These are phyloP conservation scores for Penicillium daleae DNA, from an alignment of 495 filamentous ascomycete species.

Conservation along the genomic window DNA sequence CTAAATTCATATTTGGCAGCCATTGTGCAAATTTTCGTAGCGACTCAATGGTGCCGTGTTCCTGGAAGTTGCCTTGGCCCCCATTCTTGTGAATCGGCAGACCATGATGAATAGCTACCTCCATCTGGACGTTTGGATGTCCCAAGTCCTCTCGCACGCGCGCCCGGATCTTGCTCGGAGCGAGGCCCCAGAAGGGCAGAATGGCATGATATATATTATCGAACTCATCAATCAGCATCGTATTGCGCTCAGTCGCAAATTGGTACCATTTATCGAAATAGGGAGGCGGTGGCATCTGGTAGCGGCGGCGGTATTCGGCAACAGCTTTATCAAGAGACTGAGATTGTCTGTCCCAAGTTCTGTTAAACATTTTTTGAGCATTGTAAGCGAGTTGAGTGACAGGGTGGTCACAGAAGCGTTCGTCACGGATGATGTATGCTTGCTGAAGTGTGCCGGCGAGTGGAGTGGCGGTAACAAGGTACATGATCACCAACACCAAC, in stretches of 20 bases:
- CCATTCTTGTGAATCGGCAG: neutral
- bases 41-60: too few relatives aligned
- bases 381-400: slow-evolving; percentile 10
- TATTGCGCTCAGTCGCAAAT: slow-evolving; percentile 57
- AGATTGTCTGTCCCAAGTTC: slow-evolving; percentile 11
- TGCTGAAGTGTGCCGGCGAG: too few relatives aligned
- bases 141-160: slow-evolving; percentile 20
- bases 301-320: slow-evolving; percentile 57
- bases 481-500: too few relatives aligned
- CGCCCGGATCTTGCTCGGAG: slow-evolving; percentile 14
- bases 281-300: slow-evolving; percentile 60
- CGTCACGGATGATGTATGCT: too few relatives aligned
- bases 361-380: slow-evolving; percentile 11
- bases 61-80: too few relatives aligned
- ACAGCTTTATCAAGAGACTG: slow-evolving; percentile 13
- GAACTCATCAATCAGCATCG: slow-evolving; percentile 65
- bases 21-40: slow-evolving; percentile 15
- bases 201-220: slow-evolving; percentile 57
- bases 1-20: slow-evolving; percentile 75
- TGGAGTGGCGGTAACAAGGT: too few relatives aligned
- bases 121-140: slow-evolving; percentile 8
- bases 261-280: slow-evolving; percentile 70
- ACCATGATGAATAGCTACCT: slow-evolving; percentile 15
- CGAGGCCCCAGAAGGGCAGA: slow-evolving; percentile 57
- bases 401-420: slow-evolving; percentile 16